Conservation (phyloP, 1,284 basidiomycete species). For the Puccinia hordei region DNA sequence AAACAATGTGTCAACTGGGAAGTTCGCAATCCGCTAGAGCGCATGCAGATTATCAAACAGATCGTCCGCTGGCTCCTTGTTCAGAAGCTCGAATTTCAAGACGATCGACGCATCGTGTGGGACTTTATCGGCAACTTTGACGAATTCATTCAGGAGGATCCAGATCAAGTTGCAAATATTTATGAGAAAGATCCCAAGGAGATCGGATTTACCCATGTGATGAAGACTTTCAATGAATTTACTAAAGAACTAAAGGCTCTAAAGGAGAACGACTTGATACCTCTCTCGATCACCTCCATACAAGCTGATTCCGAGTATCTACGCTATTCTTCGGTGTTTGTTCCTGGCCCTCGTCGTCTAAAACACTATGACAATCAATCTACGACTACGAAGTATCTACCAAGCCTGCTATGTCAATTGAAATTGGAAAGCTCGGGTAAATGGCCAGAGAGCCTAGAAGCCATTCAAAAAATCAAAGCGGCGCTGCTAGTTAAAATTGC, state of each 20-base stretch:
- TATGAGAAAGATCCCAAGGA: slow-evolving; percentile 59
- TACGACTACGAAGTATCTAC: slow-evolving; percentile 68
- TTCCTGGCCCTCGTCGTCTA: slow-evolving; percentile 65
- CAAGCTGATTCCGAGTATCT: slow-evolving; percentile 71
- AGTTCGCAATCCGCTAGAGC: slow-evolving; percentile 56
- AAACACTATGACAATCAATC: slow-evolving; percentile 58
- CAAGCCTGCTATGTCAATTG: slow-evolving; percentile 72
- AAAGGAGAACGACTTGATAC: slow-evolving; percentile 68
- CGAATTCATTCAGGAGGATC: slow-evolving; percentile 65
- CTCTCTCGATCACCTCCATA: slow-evolving; percentile 76
- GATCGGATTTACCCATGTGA: slow-evolving; percentile 69
- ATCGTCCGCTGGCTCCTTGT: slow-evolving; percentile 75
- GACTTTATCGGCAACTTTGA: slow-evolving; percentile 68
- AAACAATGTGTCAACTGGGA: slow-evolving; percentile 91
- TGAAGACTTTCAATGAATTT: slow-evolving; percentile 77
- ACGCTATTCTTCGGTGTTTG: slow-evolving; percentile 79
- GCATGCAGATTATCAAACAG: slow-evolving; percentile 73
- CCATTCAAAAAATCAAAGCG: slow-evolving; percentile 92
- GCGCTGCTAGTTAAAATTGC: slow-evolving; percentile 69
- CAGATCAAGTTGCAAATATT: slow-evolving; percentile 55
- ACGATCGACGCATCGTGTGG: slow-evolving; percentile 65
- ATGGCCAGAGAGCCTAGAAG: slow-evolving; percentile 93
- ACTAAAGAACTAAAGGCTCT: slow-evolving; percentile 71
- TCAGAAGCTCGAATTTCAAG: slow-evolving; percentile 67
- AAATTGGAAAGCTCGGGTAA: slow-evolving; percentile 86